phyloP scores from a whole-genome alignment of 1,139 yeast genomes.

The Sporopachydermia cereana region DNA sequence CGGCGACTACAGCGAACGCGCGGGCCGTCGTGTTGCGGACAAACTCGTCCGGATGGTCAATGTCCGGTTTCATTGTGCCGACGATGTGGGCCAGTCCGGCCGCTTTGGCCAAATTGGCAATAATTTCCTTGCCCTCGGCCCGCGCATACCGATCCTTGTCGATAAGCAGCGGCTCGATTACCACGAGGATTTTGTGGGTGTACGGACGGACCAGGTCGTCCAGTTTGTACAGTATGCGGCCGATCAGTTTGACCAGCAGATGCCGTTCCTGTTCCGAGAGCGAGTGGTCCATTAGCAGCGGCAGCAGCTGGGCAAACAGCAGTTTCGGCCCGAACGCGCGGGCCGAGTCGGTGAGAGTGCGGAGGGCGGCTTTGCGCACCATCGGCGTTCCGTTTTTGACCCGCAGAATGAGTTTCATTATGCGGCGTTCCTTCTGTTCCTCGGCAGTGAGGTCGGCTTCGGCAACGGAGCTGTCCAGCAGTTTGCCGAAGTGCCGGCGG shows the following conservation, averaged over 20 bases:
- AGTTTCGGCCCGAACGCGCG: slow-evolving; percentile 56
- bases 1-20: slow-evolving; percentile 77
- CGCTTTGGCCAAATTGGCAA: slow-evolving; percentile 63
- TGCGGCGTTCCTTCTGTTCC: slow-evolving; percentile 48
- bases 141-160: slow-evolving; percentile 72
- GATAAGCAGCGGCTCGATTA: slow-evolving; percentile 65
- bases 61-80: slow-evolving; percentile 65
- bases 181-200: slow-evolving; percentile 60
- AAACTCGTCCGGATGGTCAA: slow-evolving; percentile 75
- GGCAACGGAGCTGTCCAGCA: slow-evolving; percentile 31
- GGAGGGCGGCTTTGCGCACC: slow-evolving; percentile 57
- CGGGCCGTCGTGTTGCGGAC: slow-evolving; percentile 69
- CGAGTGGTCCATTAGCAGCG: slow-evolving; percentile 59
- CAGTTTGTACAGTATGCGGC: slow-evolving; percentile 53
- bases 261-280: slow-evolving; percentile 82
- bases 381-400: slow-evolving; percentile 70
- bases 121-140: slow-evolving; percentile 68
- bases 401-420: slow-evolving; percentile 52
- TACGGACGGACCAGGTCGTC: slow-evolving; percentile 61
- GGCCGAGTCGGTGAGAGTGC: slow-evolving; percentile 57
- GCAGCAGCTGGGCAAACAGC: slow-evolving; percentile 58
- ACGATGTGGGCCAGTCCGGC: slow-evolving; percentile 78
- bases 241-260: slow-evolving; percentile 62
- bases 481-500: slow-evolving; percentile 55
- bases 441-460: slow-evolving; percentile 31